These are phyloP conservation scores for Ceratocystis huliohia DNA, from an alignment of 2,329 filamentous ascomycete genomes.

Conservation along the genomic window DNA sequence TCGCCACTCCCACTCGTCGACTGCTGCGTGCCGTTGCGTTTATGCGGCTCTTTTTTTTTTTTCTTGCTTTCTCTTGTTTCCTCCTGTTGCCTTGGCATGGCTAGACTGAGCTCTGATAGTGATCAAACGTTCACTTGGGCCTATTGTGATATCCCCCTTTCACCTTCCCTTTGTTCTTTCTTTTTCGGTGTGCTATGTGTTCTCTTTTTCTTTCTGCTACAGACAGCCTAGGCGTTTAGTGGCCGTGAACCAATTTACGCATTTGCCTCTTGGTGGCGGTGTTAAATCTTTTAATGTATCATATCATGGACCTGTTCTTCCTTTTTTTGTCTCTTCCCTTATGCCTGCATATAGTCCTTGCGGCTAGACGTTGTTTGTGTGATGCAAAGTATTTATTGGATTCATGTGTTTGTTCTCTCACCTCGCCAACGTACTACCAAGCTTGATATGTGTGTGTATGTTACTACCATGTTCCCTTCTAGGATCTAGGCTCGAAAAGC, in stretches of 20 bases:
- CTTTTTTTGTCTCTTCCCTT: background rate
- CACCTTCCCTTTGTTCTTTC: background rate
- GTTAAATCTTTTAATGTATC: constrained; percentile 4
- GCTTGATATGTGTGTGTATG: too few species aligned
- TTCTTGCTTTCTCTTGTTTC: background rate
- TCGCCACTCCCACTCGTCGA: background rate
- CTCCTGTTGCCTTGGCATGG: background rate
- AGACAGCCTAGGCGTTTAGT: background rate
- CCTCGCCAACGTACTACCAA: too few species aligned
- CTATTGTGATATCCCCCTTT: constrained; percentile 8
- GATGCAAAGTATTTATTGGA: background rate
- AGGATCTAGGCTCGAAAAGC: too few species aligned
- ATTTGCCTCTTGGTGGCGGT: background rate
- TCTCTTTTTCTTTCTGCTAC: background rate
- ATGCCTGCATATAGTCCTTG: background rate
- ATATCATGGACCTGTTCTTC: background rate
- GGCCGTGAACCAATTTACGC: background rate
- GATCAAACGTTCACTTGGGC: background rate
- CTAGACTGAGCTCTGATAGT: background rate
- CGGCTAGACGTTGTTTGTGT: background rate
- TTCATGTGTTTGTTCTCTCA: background rate
- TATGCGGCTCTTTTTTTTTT: background rate
- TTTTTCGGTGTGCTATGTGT: constrained; percentile 9
- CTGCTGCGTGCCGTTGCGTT: background rate
- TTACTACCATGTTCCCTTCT: too few species aligned